Percentiles rank a stretch among this genome's conserved stretches.
Conservation (phyloP, 495 filamentous ascomycete genomes). For the Trichoderma erinaceum region DNA sequence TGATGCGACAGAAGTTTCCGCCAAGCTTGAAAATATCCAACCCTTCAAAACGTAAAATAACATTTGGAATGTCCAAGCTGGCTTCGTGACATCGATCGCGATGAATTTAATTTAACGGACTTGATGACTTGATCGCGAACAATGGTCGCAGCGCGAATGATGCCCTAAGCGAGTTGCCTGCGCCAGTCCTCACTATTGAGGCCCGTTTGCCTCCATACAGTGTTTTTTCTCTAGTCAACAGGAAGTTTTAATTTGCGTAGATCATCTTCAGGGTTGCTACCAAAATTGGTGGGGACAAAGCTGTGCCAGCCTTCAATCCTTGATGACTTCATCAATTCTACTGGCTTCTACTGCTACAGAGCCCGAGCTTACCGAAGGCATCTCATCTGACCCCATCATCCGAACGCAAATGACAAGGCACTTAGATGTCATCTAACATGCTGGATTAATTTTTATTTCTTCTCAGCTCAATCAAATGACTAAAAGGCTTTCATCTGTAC, state of each 20-base stretch:
- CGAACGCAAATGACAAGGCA: background rate
- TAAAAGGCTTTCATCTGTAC: background rate
- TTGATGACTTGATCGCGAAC: too few species aligned
- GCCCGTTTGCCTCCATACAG: conserved; percentile 6
- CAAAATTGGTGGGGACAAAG: too few species aligned
- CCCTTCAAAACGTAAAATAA: too few species aligned
- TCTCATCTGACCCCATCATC: background rate
- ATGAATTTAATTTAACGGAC: too few species aligned
- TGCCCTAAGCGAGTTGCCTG: background rate
- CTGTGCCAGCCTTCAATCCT: background rate
- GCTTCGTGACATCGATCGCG: too few species aligned
- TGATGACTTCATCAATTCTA: conserved; percentile 3
- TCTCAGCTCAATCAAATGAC: background rate
- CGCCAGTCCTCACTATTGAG: conserved; percentile 3
- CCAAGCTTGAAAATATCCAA: background rate
- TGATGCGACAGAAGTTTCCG: background rate
- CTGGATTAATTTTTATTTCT: background rate
- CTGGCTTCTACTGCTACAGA: background rate
- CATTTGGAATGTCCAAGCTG: too few species aligned
- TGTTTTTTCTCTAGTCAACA: background rate
- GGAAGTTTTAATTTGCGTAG: background rate
- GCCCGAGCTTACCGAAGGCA: background rate
- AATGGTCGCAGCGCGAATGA: background rate
- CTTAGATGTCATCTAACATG: background rate
- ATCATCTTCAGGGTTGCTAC: background rate